Percentiles rank a stretch among this genome's conserved stretches.
These are phyloP conservation scores for Colletotrichum plurivorum DNA, from an alignment of 2,329 filamentous ascomycete genomes.

Conservation along the genomic window DNA sequence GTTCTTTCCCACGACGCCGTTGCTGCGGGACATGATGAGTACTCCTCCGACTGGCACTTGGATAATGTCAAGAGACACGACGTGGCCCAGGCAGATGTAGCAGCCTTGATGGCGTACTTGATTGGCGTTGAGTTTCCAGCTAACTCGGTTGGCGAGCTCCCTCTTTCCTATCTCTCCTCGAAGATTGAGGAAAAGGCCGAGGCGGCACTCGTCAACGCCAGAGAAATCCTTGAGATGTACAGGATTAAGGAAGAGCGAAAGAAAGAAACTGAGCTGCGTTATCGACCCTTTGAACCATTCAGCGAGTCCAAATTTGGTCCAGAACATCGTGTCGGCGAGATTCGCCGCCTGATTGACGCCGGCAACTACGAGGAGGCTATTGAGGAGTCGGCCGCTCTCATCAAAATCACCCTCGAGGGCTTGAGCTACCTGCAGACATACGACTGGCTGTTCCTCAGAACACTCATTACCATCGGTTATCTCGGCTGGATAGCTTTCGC, in stretches of 20 bases:
- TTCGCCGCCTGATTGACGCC: slow-evolving; percentile 76
- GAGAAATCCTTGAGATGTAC: slow-evolving; percentile 95
- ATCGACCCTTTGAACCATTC: slow-evolving; percentile 81
- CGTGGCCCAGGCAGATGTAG: slow-evolving; percentile 93
- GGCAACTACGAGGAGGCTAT: slow-evolving; percentile 84
- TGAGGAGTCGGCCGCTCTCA: slow-evolving; percentile 80
- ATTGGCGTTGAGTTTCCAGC: slow-evolving; percentile 91
- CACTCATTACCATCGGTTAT: slow-evolving; percentile 90
- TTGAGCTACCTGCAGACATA: slow-evolving; percentile 97
- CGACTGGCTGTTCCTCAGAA: slow-evolving; percentile 95
- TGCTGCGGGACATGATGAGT: slow-evolving; percentile 89
- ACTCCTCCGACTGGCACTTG: slow-evolving; percentile 90
- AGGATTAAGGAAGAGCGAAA: slow-evolving; percentile 92
- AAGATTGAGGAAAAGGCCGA: slow-evolving; percentile 83
- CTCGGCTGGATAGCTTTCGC: slow-evolving; percentile 96
- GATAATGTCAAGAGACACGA: slow-evolving; percentile 88
- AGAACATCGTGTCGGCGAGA: slow-evolving; percentile 76
- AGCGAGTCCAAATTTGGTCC: slow-evolving; percentile 74
- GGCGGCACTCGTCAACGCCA: slow-evolving; percentile 87
- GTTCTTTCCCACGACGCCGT: slow-evolving; percentile 65
- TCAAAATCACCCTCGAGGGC: slow-evolving; percentile 83
- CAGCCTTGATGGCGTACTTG: slow-evolving; percentile 95
- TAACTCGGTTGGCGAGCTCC: slow-evolving; percentile 95
- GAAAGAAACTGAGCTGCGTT: slow-evolving; percentile 80
- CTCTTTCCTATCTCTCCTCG: slow-evolving; percentile 84